Percentiles rank a stretch among this genome's conserved stretches.
Conservation (phyloP, 1,139 yeast genomes). For the Diutina siamensis region DNA sequence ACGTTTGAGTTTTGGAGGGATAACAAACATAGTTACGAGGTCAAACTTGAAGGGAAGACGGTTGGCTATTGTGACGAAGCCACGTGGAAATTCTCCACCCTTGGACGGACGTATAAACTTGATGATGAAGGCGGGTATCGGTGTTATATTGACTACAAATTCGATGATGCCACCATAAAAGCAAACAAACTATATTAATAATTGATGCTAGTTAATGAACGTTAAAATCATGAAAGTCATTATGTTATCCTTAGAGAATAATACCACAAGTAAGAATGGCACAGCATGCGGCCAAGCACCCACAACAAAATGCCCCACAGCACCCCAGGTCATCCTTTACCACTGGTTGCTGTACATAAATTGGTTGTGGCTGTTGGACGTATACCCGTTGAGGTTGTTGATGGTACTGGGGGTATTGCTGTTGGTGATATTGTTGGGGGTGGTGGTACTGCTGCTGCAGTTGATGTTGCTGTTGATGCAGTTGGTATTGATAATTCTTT, state of each 20-base stretch:
- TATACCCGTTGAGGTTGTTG: conserved; percentile 4
- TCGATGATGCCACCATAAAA: neutral
- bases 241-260: neutral
- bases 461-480: neutral
- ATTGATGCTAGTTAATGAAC: neutral
- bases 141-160: neutral
- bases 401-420: neutral
- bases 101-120: neutral
- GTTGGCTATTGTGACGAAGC: neutral
- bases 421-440: neutral
- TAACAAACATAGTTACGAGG: neutral
- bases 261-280: conserved; percentile 5
- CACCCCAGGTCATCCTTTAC: neutral
- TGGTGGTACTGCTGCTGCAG: neutral
- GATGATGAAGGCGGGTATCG: neutral
- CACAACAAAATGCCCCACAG: conserved; percentile 2
- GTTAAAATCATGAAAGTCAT: neutral
- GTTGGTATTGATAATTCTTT: neutral
- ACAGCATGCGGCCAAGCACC: conserved; percentile 2
- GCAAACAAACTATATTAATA: too few species aligned
- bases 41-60: neutral
- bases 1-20: neutral
- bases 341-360: conserved; percentile 3
- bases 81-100: neutral
- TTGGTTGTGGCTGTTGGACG: neutral